Conservation (phyloP, 345 rosid genomes). For the Pugionium cornutum region DNA sequence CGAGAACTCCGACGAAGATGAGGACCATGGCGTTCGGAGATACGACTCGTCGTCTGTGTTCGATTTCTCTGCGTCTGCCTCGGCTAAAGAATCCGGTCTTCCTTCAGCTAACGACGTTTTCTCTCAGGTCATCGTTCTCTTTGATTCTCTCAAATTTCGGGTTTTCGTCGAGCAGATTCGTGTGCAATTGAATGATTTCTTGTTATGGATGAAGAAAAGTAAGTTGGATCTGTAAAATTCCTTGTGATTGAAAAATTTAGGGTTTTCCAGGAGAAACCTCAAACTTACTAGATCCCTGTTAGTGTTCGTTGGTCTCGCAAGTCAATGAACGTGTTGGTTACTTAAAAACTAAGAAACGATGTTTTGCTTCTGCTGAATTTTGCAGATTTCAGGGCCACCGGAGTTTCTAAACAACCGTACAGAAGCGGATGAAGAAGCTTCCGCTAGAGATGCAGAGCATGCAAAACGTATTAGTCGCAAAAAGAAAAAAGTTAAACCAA, state of each 20-base stretch:
- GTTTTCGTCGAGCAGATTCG: not conserved
- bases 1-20: conserved; percentile 50
- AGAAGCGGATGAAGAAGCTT: conserved; percentile 56
- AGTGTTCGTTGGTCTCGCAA: no score
- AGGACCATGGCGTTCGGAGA: conserved; percentile 31
- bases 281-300: no score
- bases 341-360: not conserved
- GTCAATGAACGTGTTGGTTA: no score
- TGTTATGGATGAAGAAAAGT: no score
- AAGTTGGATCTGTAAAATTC: not conserved
- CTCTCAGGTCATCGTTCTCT: conserved; percentile 57
- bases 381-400: conserved; percentile 87
- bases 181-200: conserved; percentile 7
- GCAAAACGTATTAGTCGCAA: conserved; percentile 54
- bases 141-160: no score
- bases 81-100: conserved; percentile 52
- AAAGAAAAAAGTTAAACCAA: conserved; percentile 66
- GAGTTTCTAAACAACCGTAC: conserved; percentile 73
- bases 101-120: conserved; percentile 87
- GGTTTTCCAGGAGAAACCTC: no score
- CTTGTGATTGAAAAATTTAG: no score
- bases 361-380: conserved; percentile 21
- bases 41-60: conserved; percentile 49
- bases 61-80: conserved; percentile 42
- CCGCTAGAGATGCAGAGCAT: conserved; percentile 49